A percentile compares a stretch with the other conserved stretches of the same genome.
Evolutionary conservation across 306 rosid species (phyloP).

Genomic region (Vigna angularis): DNA sequence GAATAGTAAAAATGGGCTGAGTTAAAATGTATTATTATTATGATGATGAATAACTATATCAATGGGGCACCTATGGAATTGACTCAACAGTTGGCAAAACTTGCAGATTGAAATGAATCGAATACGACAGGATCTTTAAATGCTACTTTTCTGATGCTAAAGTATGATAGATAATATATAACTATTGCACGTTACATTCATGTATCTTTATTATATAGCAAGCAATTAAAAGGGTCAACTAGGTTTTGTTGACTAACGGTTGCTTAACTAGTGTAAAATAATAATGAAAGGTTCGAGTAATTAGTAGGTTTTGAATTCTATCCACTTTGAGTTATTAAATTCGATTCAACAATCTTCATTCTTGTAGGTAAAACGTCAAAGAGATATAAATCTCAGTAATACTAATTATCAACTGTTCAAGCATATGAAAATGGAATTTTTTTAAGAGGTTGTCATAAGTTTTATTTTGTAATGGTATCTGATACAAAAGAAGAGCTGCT

Average conservation of each 20-base stretch:
- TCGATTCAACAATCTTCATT: slow-evolving; percentile 11
- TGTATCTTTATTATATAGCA: not conserved
- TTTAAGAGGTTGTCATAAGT: no score
- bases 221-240: slow-evolving; percentile 4
- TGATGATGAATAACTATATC: not conserved
- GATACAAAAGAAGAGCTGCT: not conserved
- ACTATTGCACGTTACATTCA: not conserved
- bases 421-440: no score
- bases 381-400: not conserved
- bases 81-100: slow-evolving; percentile 15
- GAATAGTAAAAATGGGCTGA: not conserved
- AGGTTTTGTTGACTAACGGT: slow-evolving; percentile 22
- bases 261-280: slow-evolving; percentile 39
- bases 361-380: slow-evolving; percentile 37
- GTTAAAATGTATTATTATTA: not conserved
- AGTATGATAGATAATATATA: slow-evolving; percentile 11
- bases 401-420: not conserved
- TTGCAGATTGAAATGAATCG: slow-evolving; percentile 10
- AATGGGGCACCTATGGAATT: not conserved
- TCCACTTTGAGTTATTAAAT: not conserved
- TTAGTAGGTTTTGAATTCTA: slow-evolving; percentile 38
- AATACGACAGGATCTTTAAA: slow-evolving; percentile 39
- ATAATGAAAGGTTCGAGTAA: slow-evolving; percentile 42
- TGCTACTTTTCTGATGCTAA: slow-evolving; percentile 25
- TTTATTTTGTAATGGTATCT: not conserved